Conservation (phyloP, 192 early-diverging fungal genomes). For the Phycomyces nitens region DNA sequence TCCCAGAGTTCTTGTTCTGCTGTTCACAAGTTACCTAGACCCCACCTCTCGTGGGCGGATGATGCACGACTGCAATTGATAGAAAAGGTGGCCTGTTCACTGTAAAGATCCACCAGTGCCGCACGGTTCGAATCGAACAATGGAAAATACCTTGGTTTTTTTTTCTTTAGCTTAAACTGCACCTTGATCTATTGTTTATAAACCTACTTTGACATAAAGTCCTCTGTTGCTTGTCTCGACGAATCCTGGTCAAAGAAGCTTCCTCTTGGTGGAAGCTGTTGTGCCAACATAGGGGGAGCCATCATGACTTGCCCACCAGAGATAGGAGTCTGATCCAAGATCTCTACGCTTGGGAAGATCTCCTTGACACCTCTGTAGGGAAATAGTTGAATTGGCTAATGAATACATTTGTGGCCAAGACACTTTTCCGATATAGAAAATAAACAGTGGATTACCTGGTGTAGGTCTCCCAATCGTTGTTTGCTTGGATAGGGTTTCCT, state of each 20-base stretch:
- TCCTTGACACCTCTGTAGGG: constrained; percentile 25
- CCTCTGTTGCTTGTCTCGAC: constrained; percentile 32
- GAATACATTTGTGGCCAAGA: not conserved
- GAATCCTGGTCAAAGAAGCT: constrained; percentile 42
- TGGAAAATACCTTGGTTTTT: constrained; percentile 26
- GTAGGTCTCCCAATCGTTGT: constrained; percentile 14
- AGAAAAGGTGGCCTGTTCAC: constrained; percentile 39
- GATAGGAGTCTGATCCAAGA: constrained; percentile 28
- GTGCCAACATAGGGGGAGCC: not conserved
- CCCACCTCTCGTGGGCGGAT: constrained; percentile 14
- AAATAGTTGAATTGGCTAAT: not conserved
- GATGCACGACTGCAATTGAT: constrained; percentile 15
- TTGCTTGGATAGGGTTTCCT: constrained; percentile 38
- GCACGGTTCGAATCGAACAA: constrained; percentile 41
- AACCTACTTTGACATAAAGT: constrained; percentile 39
- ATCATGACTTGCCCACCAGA: not conserved
- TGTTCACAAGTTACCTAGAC: constrained; percentile 25
- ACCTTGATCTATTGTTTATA: not conserved
- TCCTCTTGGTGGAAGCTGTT: constrained; percentile 18
- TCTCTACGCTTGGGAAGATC: constrained; percentile 37
- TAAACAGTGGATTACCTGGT: no score
- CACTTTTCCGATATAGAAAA: no score
- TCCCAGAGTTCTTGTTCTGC: no score
- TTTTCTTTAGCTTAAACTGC: not conserved
- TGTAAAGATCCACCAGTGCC: constrained; percentile 36